A percentile compares a stretch with the other conserved stretches of the same genome.
phyloP scores from a whole-genome alignment of 768 basidiomycete species.

The Termitomyces sp. region DNA sequence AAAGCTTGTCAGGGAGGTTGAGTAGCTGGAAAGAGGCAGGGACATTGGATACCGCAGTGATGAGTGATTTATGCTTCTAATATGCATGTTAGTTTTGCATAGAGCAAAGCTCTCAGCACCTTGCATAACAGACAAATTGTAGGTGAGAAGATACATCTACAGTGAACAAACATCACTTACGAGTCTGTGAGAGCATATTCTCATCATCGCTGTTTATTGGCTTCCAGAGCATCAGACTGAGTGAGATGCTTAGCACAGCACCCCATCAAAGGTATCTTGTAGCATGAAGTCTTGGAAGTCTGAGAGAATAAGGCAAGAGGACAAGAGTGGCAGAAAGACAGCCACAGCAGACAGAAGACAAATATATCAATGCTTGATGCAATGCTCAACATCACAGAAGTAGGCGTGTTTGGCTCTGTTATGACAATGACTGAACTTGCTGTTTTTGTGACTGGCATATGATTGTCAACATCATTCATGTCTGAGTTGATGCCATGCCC shows the following conservation, averaged over 20 bases:
- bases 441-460: too few species aligned
- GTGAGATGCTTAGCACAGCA: neutral
- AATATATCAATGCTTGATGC: neutral
- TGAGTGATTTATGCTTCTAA: neutral
- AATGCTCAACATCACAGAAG: too few species aligned
- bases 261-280: too few species aligned
- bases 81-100: constrained; percentile 5
- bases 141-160: neutral
- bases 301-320: neutral
- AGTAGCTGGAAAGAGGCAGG: neutral
- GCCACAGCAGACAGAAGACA: too few species aligned
- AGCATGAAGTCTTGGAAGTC: too few species aligned
- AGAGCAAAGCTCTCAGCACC: neutral
- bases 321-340: neutral
- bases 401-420: neutral
- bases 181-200: neutral
- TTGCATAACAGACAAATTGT: neutral
- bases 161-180: neutral
- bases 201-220: neutral
- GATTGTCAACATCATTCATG: neutral
- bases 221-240: neutral
- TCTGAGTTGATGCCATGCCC: neutral
- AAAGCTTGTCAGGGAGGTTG: constrained; percentile 4
- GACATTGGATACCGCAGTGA: neutral
- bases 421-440: too few species aligned